Evolutionary conservation across 2,329 filamentous ascomycete genomes (phyloP).

Genomic region (Amylocarpus encephaloides): DNA sequence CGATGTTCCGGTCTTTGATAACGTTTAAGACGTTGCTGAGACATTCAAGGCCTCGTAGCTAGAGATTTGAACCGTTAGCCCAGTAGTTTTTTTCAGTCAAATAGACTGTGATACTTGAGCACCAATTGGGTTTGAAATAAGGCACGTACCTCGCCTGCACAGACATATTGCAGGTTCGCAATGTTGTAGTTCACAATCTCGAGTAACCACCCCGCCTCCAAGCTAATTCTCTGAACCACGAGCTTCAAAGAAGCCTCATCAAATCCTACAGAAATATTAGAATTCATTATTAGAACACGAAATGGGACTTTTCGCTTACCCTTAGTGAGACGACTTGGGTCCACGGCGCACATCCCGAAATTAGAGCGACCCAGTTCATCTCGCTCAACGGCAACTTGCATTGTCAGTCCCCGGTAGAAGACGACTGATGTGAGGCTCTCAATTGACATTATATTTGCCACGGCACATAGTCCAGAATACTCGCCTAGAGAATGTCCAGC

Average conservation of each 20-base stretch:
- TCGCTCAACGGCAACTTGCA: slow-evolving; percentile 71
- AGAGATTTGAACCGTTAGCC: too few species aligned
- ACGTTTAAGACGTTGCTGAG: too few species aligned
- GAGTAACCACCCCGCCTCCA: slow-evolving; percentile 85
- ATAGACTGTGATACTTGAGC: too few species aligned
- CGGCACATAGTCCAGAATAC: slow-evolving; percentile 87
- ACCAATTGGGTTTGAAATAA: too few species aligned
- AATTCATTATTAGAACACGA: too few species aligned
- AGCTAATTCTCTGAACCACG: slow-evolving; percentile 38
- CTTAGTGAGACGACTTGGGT: slow-evolving; percentile 92
- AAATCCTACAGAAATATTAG: slow-evolving; percentile 32
- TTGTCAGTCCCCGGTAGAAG: slow-evolving; percentile 45
- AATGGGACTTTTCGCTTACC: not conserved
- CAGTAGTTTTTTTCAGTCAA: too few species aligned
- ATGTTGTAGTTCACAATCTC: slow-evolving; percentile 54
- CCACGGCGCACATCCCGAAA: slow-evolving; percentile 97
- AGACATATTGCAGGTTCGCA: not conserved
- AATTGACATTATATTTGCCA: slow-evolving; percentile 96
- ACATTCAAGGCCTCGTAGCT: too few species aligned
- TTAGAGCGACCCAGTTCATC: slow-evolving; percentile 86
- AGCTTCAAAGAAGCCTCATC: slow-evolving; percentile 52
- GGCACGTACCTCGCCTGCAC: not conserved
- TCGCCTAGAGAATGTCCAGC: slow-evolving; percentile 97
- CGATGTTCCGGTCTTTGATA: too few species aligned
- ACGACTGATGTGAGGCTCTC: slow-evolving; percentile 93